Percentiles rank a stretch among this genome's conserved stretches.
Evolutionary conservation across 805 yeast species (phyloP).

Genomic region (Isabelozyma rhagii): DNA sequence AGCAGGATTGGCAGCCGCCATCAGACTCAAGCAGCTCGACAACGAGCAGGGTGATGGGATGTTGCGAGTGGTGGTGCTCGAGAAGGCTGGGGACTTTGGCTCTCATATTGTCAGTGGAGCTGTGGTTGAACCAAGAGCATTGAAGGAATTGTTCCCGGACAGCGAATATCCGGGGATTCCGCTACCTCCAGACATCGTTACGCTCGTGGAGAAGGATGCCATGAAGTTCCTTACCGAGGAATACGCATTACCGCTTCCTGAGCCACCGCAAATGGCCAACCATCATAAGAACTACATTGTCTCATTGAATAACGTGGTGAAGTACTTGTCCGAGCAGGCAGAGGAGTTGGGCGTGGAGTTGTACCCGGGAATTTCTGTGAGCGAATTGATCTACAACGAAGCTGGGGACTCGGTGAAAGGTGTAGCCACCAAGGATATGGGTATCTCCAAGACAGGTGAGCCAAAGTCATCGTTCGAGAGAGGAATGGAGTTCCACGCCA

Average conservation of each 20-base stretch:
- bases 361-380: slow-evolving; percentile 85
- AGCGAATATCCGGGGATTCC: slow-evolving; percentile 63
- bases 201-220: slow-evolving; percentile 71
- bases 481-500: slow-evolving; percentile 95
- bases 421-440: slow-evolving; percentile 93
- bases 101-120: slow-evolving; percentile 93
- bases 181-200: slow-evolving; percentile 72
- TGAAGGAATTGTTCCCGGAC: slow-evolving; percentile 79
- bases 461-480: slow-evolving; percentile 87
- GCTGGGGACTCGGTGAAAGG: slow-evolving; percentile 66
- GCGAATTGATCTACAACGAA: slow-evolving; percentile 64
- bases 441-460: slow-evolving; percentile 67
- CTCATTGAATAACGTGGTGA: slow-evolving; percentile 76
- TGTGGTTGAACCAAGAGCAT: slow-evolving; percentile 84
- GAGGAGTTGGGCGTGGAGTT: slow-evolving; percentile 92
- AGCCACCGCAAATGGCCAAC: slow-evolving; percentile 89
- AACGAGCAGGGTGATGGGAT: slow-evolving; percentile 59
- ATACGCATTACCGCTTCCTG: slow-evolving; percentile 72
- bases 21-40: slow-evolving; percentile 81
- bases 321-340: slow-evolving; percentile 81
- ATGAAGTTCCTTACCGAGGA: slow-evolving; percentile 67
- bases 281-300: slow-evolving; percentile 80
- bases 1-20: slow-evolving; percentile 94
- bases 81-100: slow-evolving; percentile 92
- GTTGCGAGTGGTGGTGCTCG: slow-evolving; percentile 82